Percentiles rank a stretch among this genome's conserved stretches.
Evolutionary conservation across 768 basidiomycete genomes (phyloP).

Genomic region (Trametes elegans): DNA sequence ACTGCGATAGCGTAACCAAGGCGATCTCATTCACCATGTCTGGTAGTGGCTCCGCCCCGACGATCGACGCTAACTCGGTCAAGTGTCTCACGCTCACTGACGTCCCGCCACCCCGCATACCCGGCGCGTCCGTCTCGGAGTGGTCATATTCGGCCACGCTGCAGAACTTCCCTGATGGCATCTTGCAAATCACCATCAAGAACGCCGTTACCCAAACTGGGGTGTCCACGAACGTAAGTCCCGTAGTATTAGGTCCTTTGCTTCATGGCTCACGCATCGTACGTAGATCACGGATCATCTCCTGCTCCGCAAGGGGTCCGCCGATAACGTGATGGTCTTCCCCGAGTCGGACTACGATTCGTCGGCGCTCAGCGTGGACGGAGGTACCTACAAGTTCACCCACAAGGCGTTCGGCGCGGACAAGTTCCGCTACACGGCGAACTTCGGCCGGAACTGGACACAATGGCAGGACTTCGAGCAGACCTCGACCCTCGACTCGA

Average conservation of each 20-base stretch:
- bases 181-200: slow-evolving; percentile 68
- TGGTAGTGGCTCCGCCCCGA: slow-evolving; percentile 55
- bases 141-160: slow-evolving; percentile 80
- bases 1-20: slow-evolving; percentile 63
- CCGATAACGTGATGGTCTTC: slow-evolving; percentile 84
- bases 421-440: slow-evolving; percentile 80
- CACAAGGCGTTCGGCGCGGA: slow-evolving; percentile 88
- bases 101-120: slow-evolving; percentile 47
- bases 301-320: slow-evolving; percentile 73
- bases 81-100: slow-evolving; percentile 49
- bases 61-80: slow-evolving; percentile 42
- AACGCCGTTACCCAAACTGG: slow-evolving; percentile 46
- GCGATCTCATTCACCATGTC: slow-evolving; percentile 68
- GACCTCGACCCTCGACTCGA: slow-evolving; percentile 58
- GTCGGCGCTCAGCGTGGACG: slow-evolving; percentile 51
- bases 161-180: slow-evolving; percentile 74
- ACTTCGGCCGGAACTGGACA: slow-evolving; percentile 85
- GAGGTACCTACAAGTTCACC: slow-evolving; percentile 70
- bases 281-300: slow-evolving; percentile 69
- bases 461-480: slow-evolving; percentile 80
- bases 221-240: slow-evolving; percentile 55
- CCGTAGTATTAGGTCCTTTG: slow-evolving; percentile 3
- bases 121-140: slow-evolving; percentile 53
- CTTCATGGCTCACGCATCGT: not conserved
- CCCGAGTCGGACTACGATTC: slow-evolving; percentile 77